phyloP scores from a whole-genome alignment of 2,329 filamentous ascomycete genomes.

The Apiospora phragmitis region DNA sequence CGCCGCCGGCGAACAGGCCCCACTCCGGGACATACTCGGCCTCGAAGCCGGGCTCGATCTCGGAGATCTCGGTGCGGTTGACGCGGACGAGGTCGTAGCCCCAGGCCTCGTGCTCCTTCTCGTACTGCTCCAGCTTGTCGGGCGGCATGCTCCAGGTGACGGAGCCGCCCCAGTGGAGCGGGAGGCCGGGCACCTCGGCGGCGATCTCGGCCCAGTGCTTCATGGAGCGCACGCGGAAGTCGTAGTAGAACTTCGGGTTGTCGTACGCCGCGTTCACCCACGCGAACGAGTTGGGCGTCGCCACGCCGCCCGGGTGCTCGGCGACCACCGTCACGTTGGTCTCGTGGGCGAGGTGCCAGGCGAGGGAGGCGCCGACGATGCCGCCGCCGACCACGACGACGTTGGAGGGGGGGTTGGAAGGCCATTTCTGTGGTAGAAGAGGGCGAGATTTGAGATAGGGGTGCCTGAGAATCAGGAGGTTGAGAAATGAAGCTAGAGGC shows the following conservation, averaged over 20 bases:
- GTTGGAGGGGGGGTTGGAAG: slow-evolving; percentile 9
- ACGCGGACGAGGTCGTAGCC: slow-evolving; percentile 28
- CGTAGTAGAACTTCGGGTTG: slow-evolving; percentile 29
- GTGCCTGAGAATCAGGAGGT: neutral
- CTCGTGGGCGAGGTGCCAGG: slow-evolving; percentile 29
- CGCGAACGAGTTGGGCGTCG: slow-evolving; percentile 33
- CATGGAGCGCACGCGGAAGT: slow-evolving; percentile 31
- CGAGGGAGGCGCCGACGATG: slow-evolving; percentile 32
- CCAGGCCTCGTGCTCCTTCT: slow-evolving; percentile 25
- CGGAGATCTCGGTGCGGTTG: slow-evolving; percentile 19
- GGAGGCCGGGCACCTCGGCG: slow-evolving; percentile 23
- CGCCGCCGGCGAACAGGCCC: slow-evolving; percentile 20
- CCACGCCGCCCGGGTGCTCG: slow-evolving; percentile 28
- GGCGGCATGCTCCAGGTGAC: slow-evolving; percentile 25
- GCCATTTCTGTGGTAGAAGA: neutral
- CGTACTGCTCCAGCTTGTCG: slow-evolving; percentile 25
- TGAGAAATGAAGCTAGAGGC: neutral
- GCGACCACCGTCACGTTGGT: slow-evolving; percentile 30
- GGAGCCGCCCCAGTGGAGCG: slow-evolving; percentile 26
- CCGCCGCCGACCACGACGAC: slow-evolving; percentile 28
- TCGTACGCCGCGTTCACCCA: slow-evolving; percentile 33
- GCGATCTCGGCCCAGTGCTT: slow-evolving; percentile 25
- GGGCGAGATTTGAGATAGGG: neutral
- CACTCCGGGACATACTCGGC: slow-evolving; percentile 23
- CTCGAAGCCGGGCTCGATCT: slow-evolving; percentile 24